Evolutionary conservation across 2,329 filamentous ascomycete genomes (phyloP).

Genomic region (Epichloe scottii): DNA sequence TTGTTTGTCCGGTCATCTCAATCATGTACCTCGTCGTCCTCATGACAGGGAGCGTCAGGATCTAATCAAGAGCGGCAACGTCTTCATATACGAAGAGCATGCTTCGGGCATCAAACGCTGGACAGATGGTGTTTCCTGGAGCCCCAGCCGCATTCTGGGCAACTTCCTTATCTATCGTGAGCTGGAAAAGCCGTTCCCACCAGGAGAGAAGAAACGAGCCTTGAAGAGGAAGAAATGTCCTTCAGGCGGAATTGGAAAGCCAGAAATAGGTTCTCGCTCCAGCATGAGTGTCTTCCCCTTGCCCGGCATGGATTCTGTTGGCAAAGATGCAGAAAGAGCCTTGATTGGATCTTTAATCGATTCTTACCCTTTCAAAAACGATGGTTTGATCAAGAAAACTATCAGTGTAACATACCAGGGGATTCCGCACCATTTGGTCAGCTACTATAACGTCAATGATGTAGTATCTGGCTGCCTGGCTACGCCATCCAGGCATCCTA

Average conservation of each 20-base stretch:
- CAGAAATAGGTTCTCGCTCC: slow-evolving; percentile 14
- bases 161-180: slow-evolving; percentile 83
- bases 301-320: background rate
- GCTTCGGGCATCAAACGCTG: slow-evolving; percentile 86
- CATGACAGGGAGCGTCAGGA: slow-evolving; percentile 70
- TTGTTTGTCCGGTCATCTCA: slow-evolving; percentile 55
- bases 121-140: slow-evolving; percentile 89
- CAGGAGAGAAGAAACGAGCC: slow-evolving; percentile 75
- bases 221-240: slow-evolving; percentile 51
- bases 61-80: slow-evolving; percentile 70
- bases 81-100: slow-evolving; percentile 88
- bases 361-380: slow-evolving; percentile 74
- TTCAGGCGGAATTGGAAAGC: slow-evolving; percentile 24
- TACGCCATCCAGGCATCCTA: slow-evolving; percentile 40
- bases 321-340: slow-evolving; percentile 23
- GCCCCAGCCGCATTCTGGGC: slow-evolving; percentile 71
- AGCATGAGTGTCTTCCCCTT: slow-evolving; percentile 6
- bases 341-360: slow-evolving; percentile 78
- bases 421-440: slow-evolving; percentile 73
- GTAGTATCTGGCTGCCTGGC: slow-evolving; percentile 49
- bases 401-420: slow-evolving; percentile 68
- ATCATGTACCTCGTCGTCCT: slow-evolving; percentile 69
- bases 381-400: slow-evolving; percentile 83
- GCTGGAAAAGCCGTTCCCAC: slow-evolving; percentile 62
- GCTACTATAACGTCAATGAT: slow-evolving; percentile 76